These are phyloP conservation scores for Physcomitrium patens DNA, from an alignment of 225 moss, liverwort and hornwort species.

Conservation along the genomic window DNA sequence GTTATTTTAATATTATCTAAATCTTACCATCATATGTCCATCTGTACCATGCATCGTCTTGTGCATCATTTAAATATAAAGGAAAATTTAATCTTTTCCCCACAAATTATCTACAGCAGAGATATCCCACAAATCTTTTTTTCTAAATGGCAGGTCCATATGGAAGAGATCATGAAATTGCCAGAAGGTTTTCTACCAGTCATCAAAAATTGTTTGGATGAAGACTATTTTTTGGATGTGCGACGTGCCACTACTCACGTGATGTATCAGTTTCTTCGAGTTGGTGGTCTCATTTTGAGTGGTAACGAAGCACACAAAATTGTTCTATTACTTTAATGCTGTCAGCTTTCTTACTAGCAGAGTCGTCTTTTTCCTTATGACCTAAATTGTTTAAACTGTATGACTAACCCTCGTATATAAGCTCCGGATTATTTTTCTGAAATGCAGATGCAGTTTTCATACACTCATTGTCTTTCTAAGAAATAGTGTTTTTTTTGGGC, in stretches of 20 bases:
- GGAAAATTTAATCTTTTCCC: not conserved
- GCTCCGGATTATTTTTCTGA: not conserved
- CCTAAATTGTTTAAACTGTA: not conserved
- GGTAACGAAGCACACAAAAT: conserved; percentile 38
- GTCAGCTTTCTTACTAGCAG: not conserved
- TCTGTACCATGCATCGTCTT: not conserved
- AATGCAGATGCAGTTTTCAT: not conserved
- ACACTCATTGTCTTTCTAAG: not conserved
- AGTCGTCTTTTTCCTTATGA: not conserved
- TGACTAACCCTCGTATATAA: not conserved
- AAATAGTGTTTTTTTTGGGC: not conserved
- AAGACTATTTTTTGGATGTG: conserved; percentile 65
- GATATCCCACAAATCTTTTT: too few relatives aligned
- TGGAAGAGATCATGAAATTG: conserved; percentile 52
- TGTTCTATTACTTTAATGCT: not conserved
- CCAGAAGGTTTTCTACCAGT: conserved; percentile 48
- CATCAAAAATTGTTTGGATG: conserved; percentile 58
- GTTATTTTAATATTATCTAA: conserved; percentile 25
- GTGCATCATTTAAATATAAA: too few relatives aligned
- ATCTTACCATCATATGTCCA: not conserved
- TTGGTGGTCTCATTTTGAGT: conserved; percentile 55
- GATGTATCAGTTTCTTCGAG: conserved; percentile 69
- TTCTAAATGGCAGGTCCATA: conserved; percentile 43
- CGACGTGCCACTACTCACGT: conserved; percentile 69
- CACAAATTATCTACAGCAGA: too few relatives aligned